phyloP scores from a whole-genome alignment of 352 stramenopile species.

The Phytophthora foliorum region DNA sequence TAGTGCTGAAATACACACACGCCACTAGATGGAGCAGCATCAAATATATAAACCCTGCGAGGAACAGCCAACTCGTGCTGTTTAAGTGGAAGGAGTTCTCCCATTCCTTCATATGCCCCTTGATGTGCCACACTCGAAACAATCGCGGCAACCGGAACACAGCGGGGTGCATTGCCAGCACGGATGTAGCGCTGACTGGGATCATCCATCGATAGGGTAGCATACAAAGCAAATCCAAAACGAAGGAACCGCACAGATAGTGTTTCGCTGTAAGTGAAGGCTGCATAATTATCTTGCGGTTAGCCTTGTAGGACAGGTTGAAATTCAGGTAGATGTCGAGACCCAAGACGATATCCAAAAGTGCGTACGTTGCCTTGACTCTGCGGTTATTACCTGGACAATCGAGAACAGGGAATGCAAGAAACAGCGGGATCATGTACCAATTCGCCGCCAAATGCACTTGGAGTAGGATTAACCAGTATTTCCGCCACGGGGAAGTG shows the following conservation, averaged over 20 bases:
- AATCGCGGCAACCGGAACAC: constrained; percentile 47
- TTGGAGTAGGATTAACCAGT: constrained; percentile 57
- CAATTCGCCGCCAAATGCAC: constrained; percentile 53
- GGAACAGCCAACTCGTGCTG: constrained; percentile 13
- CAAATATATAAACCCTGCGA: constrained; percentile 22
- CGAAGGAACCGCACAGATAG: constrained; percentile 37
- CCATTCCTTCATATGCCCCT: constrained; percentile 49
- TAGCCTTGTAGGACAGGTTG: constrained; percentile 42
- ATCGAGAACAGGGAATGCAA: constrained; percentile 50
- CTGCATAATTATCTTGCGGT: constrained; percentile 39
- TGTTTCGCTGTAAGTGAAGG: constrained; percentile 36
- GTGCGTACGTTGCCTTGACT: constrained; percentile 28
- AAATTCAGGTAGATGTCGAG: constrained; percentile 63
- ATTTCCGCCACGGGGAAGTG: constrained; percentile 41
- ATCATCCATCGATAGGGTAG: constrained; percentile 53
- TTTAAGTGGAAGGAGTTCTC: constrained; percentile 29
- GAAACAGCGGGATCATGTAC: constrained; percentile 47
- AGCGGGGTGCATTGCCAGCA: constrained; percentile 20
- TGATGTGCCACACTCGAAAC: constrained; percentile 47
- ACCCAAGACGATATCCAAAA: constrained; percentile 49
- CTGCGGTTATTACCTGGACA: constrained; percentile 8
- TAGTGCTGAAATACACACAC: constrained; percentile 47
- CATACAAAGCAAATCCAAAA: constrained; percentile 50
- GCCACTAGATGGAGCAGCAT: constrained; percentile 43
- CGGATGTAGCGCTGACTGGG: neutral